These are phyloP conservation scores for Tremella mesenterica DNA, from an alignment of 768 basidiomycete species.

Conservation along the genomic window DNA sequence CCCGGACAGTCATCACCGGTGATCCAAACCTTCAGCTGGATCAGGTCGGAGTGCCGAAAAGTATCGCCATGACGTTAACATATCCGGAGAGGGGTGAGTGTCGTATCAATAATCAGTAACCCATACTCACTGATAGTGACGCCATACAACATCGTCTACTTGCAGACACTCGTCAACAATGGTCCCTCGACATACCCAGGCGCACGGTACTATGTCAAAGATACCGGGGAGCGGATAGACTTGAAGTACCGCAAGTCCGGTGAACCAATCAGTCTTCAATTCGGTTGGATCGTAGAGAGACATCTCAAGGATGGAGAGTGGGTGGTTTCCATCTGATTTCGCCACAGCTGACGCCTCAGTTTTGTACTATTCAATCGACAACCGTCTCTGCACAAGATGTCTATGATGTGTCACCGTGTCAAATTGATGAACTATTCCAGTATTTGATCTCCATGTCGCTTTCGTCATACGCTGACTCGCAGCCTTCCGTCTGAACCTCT, in stretches of 20 bases:
- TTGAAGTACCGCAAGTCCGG: conserved; percentile 91
- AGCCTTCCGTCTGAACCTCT: conserved; percentile 97
- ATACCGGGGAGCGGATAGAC: conserved; percentile 95
- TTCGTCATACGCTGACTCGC: conserved; percentile 7
- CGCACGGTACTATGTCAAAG: conserved; percentile 90
- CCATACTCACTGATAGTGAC: conserved; percentile 56
- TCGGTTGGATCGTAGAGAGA: conserved; percentile 96
- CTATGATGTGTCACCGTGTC: conserved; percentile 99
- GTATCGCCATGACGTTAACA: conserved; percentile 95
- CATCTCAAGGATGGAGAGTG: conserved; percentile 98
- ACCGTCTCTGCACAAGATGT: conserved; percentile 98
- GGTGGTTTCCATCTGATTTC: conserved; percentile 45
- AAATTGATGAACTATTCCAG: conserved; percentile 97
- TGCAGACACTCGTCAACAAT: conserved; percentile 89
- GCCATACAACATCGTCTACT: conserved; percentile 87
- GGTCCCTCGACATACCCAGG: conserved; percentile 93
- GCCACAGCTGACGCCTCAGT: conserved; percentile 45
- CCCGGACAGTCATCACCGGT: conserved; percentile 97
- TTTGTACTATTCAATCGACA: conserved; percentile 96
- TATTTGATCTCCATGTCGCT: conserved; percentile 48
- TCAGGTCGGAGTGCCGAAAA: conserved; percentile 89
- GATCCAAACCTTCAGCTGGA: conserved; percentile 95
- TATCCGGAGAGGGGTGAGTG: conserved; percentile 84
- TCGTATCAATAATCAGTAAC: not conserved
- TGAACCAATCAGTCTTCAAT: conserved; percentile 80